Evolutionary conservation across 768 basidiomycete genomes (phyloP).

Genomic region (Phlebiopsis flavidoalba): DNA sequence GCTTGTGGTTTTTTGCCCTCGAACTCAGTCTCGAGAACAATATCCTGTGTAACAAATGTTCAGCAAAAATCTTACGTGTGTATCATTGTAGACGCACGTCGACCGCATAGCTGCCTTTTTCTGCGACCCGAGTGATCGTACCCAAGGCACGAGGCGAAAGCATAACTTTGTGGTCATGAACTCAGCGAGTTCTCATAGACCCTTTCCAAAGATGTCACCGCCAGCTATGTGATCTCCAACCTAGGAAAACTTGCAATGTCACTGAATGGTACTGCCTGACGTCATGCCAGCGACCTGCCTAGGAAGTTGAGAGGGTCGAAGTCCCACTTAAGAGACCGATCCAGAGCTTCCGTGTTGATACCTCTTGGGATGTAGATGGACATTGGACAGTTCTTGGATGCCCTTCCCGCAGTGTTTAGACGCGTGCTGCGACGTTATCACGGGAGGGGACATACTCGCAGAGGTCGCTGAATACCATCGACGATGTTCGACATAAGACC

Average conservation of each 20-base stretch:
- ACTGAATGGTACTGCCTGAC: not conserved
- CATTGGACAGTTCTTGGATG: constrained; percentile 95
- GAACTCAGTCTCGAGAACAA: constrained; percentile 96
- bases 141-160: constrained; percentile 90
- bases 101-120: constrained; percentile 90
- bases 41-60: constrained; percentile 50
- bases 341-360: constrained; percentile 94
- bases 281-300: constrained; percentile 37
- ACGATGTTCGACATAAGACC: constrained; percentile 99
- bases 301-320: constrained; percentile 81
- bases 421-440: not conserved
- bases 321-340: constrained; percentile 89
- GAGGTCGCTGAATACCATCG: constrained; percentile 92
- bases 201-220: constrained; percentile 90
- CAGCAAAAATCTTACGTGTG: not conserved
- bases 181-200: constrained; percentile 97
- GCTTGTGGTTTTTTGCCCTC: constrained; percentile 92
- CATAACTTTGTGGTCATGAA: constrained; percentile 97
- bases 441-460: constrained; percentile 53
- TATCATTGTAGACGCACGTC: constrained; percentile 48
- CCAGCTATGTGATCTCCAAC: constrained; percentile 97
- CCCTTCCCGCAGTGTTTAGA: constrained; percentile 39
- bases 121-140: constrained; percentile 89
- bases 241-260: constrained; percentile 31
- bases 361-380: constrained; percentile 99